Conservation (phyloP, 768 basidiomycete species). For the Tulasnella calospora region DNA sequence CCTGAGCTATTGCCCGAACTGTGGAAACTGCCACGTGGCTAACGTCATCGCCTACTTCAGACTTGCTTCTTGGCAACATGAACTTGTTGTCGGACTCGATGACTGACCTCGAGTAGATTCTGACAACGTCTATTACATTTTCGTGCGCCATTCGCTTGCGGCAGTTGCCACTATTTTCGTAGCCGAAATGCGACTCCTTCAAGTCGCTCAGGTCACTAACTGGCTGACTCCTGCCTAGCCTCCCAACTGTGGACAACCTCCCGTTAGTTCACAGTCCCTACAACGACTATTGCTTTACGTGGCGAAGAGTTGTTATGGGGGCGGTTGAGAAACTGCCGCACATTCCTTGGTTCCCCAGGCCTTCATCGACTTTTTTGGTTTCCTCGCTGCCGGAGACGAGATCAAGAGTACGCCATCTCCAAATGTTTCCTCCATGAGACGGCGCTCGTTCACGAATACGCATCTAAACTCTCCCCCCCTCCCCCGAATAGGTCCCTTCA, state of each 20-base stretch:
- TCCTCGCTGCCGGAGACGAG: slow-evolving; percentile 24
- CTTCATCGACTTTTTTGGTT: slow-evolving; percentile 26
- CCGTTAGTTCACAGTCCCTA: slow-evolving; percentile 60
- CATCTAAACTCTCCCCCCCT: not conserved
- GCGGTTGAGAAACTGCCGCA: not conserved
- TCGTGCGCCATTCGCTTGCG: slow-evolving; percentile 70
- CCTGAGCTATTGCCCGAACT: too few relatives aligned
- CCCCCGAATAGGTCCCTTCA: not conserved
- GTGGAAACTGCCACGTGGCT: too few relatives aligned
- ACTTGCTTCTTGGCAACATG: slow-evolving; percentile 53
- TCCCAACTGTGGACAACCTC: slow-evolving; percentile 54
- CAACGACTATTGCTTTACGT: slow-evolving; percentile 47
- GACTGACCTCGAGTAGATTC: slow-evolving; percentile 64
- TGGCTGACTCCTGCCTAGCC: slow-evolving; percentile 42
- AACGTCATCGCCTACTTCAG: slow-evolving; percentile 30
- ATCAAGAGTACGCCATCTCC: slow-evolving; percentile 22
- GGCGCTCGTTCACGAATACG: too few relatives aligned
- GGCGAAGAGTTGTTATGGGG: not conserved
- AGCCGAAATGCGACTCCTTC: too few relatives aligned
- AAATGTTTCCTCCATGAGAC: too few relatives aligned
- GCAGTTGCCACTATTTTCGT: slow-evolving; percentile 31
- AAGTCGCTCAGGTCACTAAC: too few relatives aligned
- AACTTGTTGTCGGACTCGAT: slow-evolving; percentile 52
- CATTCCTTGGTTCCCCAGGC: not conserved
- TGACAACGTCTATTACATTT: slow-evolving; percentile 73